These are phyloP conservation scores for Vaccinium corymbosum DNA, from an alignment of 148 eudicot genomes.

Conservation along the genomic window DNA sequence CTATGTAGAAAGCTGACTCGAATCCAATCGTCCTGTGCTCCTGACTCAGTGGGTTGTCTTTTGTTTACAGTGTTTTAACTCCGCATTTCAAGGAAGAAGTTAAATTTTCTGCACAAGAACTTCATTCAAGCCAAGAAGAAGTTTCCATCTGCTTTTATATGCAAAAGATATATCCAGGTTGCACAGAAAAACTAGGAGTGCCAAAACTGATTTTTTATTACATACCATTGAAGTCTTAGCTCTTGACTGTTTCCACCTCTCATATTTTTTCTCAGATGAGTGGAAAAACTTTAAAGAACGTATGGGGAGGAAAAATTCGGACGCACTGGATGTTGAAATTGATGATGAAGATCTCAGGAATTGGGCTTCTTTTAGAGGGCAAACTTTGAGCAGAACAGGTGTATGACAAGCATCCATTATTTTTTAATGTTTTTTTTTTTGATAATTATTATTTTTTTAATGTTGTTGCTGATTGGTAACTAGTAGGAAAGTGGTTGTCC, in stretches of 20 bases:
- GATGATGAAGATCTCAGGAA: slow-evolving; percentile 63
- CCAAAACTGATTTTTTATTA: neutral
- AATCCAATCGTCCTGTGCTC: neutral
- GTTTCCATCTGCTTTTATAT: slow-evolving; percentile 84
- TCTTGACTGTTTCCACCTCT: slow-evolving; percentile 9
- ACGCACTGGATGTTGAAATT: slow-evolving; percentile 31
- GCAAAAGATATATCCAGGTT: slow-evolving; percentile 96
- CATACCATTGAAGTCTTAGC: neutral
- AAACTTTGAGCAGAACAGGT: slow-evolving; percentile 93
- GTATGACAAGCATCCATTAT: slow-evolving; percentile 13
- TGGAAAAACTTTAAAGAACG: slow-evolving; percentile 92
- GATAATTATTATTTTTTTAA: neutral
- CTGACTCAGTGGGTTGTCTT: slow-evolving; percentile 15
- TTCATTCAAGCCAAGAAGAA: slow-evolving; percentile 60
- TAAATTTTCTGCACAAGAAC: slow-evolving; percentile 68
- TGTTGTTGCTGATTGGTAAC: neutral
- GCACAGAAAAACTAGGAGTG: neutral
- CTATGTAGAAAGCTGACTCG: neutral
- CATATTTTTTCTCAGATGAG: slow-evolving; percentile 48
- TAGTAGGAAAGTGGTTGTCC: neutral
- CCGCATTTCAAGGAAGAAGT: slow-evolving; percentile 91
- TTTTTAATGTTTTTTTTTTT: neutral
- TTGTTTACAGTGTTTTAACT: slow-evolving; percentile 74
- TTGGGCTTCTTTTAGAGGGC: slow-evolving; percentile 93
- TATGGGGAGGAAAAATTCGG: slow-evolving; percentile 40